Evolutionary conservation across 2,329 filamentous ascomycete species (phyloP).

Genomic region (Fusarium globosum): DNA sequence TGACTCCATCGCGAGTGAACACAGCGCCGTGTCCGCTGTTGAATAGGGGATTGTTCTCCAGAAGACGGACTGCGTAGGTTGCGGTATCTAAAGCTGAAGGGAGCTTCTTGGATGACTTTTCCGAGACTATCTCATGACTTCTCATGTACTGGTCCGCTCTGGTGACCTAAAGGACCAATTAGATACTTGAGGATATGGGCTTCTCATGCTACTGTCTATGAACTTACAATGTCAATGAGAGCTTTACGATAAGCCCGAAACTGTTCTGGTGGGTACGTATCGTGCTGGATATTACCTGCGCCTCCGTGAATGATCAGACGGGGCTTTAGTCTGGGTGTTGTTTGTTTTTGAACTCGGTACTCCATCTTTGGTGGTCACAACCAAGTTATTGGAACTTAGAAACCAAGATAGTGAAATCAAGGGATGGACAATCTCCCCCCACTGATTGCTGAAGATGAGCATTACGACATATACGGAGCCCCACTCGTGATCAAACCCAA

Average conservation of each 20-base stretch:
- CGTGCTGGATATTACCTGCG: constrained; percentile 74
- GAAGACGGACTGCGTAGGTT: constrained; percentile 76
- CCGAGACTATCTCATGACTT: neutral
- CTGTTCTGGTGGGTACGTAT: constrained; percentile 66
- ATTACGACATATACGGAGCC: neutral
- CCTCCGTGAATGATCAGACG: constrained; percentile 78
- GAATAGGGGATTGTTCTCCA: constrained; percentile 86
- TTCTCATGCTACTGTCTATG: neutral
- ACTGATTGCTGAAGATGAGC: neutral
- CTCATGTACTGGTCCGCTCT: constrained; percentile 61
- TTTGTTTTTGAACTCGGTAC: constrained; percentile 47
- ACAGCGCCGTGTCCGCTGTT: constrained; percentile 88
- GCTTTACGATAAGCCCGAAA: constrained; percentile 69
- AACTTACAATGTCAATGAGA: constrained; percentile 68
- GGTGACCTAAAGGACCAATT: constrained; percentile 48
- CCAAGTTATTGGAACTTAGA: neutral
- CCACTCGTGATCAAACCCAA: constrained; percentile 15
- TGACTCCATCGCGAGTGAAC: constrained; percentile 83
- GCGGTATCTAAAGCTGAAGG: constrained; percentile 78
- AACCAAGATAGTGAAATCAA: neutral
- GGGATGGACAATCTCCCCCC: constrained; percentile 8
- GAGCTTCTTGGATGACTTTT: constrained; percentile 17
- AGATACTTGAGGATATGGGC: neutral
- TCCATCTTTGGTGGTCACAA: constrained; percentile 51
- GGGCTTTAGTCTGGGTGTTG: constrained; percentile 55